These are phyloP conservation scores for Mycena albidolilacea DNA, from an alignment of 768 basidiomycete genomes.

Conservation along the genomic window DNA sequence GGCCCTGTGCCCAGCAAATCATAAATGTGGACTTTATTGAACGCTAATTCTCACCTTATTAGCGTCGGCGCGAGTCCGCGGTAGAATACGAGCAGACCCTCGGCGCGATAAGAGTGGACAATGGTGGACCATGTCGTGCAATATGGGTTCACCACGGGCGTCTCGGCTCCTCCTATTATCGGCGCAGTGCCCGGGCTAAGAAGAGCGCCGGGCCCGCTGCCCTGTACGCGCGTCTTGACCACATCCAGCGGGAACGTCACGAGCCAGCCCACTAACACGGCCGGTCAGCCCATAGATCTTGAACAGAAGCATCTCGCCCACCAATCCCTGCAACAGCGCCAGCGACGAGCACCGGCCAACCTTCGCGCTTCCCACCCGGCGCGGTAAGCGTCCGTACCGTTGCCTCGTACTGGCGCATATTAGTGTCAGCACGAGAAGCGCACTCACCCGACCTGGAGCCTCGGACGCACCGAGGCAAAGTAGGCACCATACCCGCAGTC, in stretches of 20 bases:
- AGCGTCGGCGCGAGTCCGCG: constrained; percentile 86
- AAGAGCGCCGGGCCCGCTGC: constrained; percentile 46
- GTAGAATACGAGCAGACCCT: constrained; percentile 82
- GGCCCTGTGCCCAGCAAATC: constrained; percentile 60
- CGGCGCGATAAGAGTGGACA: constrained; percentile 69
- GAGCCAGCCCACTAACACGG: constrained; percentile 73
- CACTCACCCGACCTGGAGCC: constrained; percentile 1
- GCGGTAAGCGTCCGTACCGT: constrained; percentile 66
- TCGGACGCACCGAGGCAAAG: constrained; percentile 77
- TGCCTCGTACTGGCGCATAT: constrained; percentile 70
- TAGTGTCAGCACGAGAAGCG: background rate
- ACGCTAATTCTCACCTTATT: constrained; percentile 68
- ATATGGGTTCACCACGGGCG: constrained; percentile 63
- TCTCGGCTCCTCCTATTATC: constrained; percentile 21
- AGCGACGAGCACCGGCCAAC: constrained; percentile 72
- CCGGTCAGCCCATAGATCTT: background rate
- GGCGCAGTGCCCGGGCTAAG: constrained; percentile 25
- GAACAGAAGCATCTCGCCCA: constrained; percentile 34
- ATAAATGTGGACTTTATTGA: constrained; percentile 1
- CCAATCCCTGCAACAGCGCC: constrained; percentile 83
- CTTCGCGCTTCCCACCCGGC: constrained; percentile 43
- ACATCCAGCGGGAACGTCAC: constrained; percentile 92
- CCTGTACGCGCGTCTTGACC: constrained; percentile 91
- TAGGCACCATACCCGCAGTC: constrained; percentile 91
- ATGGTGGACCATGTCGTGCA: constrained; percentile 72